Evolutionary conservation across 768 basidiomycete species (phyloP).

Genomic region (Cubamyces lactineus): DNA sequence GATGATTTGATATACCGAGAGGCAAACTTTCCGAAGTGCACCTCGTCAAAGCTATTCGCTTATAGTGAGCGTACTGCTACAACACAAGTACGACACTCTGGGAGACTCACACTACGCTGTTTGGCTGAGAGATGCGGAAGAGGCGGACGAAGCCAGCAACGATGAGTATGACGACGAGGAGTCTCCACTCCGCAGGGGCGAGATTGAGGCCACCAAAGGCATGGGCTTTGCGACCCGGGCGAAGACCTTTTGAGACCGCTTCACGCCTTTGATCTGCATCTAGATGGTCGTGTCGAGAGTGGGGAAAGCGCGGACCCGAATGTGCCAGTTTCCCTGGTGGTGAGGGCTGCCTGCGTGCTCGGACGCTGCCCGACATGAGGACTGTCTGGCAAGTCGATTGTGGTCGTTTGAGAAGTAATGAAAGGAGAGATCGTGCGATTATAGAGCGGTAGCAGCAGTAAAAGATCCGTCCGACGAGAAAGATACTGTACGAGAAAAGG

Average conservation of each 20-base stretch:
- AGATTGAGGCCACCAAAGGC: slow-evolving; percentile 65
- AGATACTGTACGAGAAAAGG: slow-evolving; percentile 3
- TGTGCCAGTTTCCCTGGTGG: slow-evolving; percentile 53
- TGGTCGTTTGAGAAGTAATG: background rate
- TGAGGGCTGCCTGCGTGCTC: slow-evolving; percentile 70
- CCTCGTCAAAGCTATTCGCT: slow-evolving; percentile 86
- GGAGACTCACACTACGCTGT: slow-evolving; percentile 85
- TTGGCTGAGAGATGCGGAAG: slow-evolving; percentile 82
- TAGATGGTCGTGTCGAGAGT: slow-evolving; percentile 64
- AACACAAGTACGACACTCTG: background rate
- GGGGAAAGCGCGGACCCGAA: slow-evolving; percentile 61
- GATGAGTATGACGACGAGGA: slow-evolving; percentile 65
- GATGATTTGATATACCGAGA: slow-evolving; percentile 90
- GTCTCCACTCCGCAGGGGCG: slow-evolving; percentile 74
- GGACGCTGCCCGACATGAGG: slow-evolving; percentile 52
- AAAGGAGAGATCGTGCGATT: slow-evolving; percentile 21
- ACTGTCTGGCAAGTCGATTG: background rate
- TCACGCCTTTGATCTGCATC: slow-evolving; percentile 75
- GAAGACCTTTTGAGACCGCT: slow-evolving; percentile 67
- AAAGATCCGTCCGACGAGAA: slow-evolving; percentile 4
- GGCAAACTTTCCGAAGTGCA: slow-evolving; percentile 98
- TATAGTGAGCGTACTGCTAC: slow-evolving; percentile 2
- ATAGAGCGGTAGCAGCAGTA: background rate
- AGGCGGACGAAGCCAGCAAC: slow-evolving; percentile 82
- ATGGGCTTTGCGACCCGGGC: slow-evolving; percentile 48